Evolutionary conservation across 306 rosid species (phyloP), one percentile per base, ranked within the genome.

Genomic region (Vicia sativa): DNA sequence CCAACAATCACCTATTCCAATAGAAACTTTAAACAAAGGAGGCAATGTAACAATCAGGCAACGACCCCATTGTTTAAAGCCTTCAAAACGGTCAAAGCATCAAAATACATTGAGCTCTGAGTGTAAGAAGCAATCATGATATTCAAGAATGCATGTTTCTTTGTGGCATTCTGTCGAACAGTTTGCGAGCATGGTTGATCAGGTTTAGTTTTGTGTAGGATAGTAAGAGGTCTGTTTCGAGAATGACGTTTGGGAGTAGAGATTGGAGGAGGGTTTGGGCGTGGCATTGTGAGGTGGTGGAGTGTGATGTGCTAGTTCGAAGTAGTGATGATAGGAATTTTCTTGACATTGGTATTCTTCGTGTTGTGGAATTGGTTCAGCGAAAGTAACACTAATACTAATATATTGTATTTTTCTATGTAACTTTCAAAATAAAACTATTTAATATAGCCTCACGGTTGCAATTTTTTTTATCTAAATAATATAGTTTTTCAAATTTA

Each of bases 81-180:
- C 65, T 11, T 46, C 10, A 38, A 81, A 83, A 53, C 8, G 4
- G 16, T 45, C 6, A 87, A 44, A 15, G 82, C 87, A 66, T 83
- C 75, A 9, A 9, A 68, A 62, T 31, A 74, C 54, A 74, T 21
- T 5, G 76, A 85, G 67, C n/a, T 74, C 0, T 81, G 57, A 7
- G 68, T 82, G 31, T 74, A 80, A 9, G 87, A 81, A 53, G 88
- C 81, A 49, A 87, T 83, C 70, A 89, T 71, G 62, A 89, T 83
- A 31, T 89, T 89, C 93, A 89, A 0, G 96, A 81, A 67, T 81
- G 88, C 96, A 87, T 87, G 53, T 81, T 87, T 72, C 80, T 78
- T 0, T 76, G 56, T 7, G 38, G 50, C 93, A 87, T 87, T 77
- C 34, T 70, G 65, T 85, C 87, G 11, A 89, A 89, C 71, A 89